Conservation (phyloP, 148 eudicot species). For the Bassia scoparia region DNA sequence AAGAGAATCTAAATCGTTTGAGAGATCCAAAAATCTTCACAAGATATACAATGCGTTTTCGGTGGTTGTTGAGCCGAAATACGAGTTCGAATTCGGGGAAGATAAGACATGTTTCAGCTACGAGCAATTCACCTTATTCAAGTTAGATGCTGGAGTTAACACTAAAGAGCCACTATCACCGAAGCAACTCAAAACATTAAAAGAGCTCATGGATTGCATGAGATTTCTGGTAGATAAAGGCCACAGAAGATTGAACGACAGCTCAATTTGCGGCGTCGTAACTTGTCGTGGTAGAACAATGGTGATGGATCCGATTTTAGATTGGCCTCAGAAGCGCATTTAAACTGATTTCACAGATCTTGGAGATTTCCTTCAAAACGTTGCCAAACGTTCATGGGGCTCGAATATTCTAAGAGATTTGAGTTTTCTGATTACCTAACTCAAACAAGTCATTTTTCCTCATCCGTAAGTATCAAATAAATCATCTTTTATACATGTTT, state of each 20-base stretch:
- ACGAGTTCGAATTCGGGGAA: not conserved
- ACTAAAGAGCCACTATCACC: not conserved
- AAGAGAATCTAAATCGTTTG: no score
- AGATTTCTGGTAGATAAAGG: not conserved
- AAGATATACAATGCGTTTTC: not conserved
- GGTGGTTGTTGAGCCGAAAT: not conserved
- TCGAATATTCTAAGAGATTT: no score
- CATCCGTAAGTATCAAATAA: no score
- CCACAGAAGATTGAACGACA: not conserved
- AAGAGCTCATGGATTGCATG: not conserved
- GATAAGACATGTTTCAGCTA: no score
- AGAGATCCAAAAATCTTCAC: not conserved
- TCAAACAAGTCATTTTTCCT: not conserved
- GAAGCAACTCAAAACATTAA: not conserved
- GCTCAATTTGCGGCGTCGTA: not conserved
- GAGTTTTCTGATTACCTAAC: no score
- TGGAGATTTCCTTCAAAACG: no score
- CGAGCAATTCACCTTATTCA: not conserved
- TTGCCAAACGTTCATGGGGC: no score
- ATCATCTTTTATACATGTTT: no score
- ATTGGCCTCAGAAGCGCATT: not conserved
- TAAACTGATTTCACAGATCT: not conserved
- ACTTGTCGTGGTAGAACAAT: not conserved
- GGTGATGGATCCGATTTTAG: not conserved
- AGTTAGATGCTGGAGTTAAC: not conserved